Evolutionary conservation across 2,329 filamentous ascomycete genomes (phyloP), one percentile per base, ranked within the genome.

Genomic region (Teratosphaeria zuluensis): DNA sequence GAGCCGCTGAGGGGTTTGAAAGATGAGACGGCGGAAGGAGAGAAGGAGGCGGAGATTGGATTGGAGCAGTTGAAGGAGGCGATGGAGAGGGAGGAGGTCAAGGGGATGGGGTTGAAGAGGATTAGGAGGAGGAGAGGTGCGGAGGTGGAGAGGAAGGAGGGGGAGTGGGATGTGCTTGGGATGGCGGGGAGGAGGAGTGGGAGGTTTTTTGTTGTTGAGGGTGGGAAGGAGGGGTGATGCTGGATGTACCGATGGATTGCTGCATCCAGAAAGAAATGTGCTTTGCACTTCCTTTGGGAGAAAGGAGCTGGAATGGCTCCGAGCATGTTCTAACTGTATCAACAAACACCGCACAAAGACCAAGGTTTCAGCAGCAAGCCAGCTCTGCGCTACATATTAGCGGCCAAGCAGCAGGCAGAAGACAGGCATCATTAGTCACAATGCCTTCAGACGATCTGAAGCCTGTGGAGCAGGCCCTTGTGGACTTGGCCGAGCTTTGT

Each of bases 121-220:
- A 80, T 85, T 59, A 70, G 78, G 56, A 70, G 78, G 60, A 72
- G 72, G 61, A 74, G 76, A 54, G 78, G 80, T 21, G 46, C 69
- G 24, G 21, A 5, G 1, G 63, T 68, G 7, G 76, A 83, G 61
- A 62, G 68, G 1, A 67, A 75, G 51, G 84, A 75, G 52, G 84
- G 87, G 74, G 76, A 84, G 61, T 92, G 90, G 84, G 81, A 94
- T 75, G 84, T 87, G 0, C 72, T 94, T 54, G 80, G 79, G 1
- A 81, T 81, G 57, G 88, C 89, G 0, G 78, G 81, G 16, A 83
- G 81, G 66, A 90, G 79, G 57, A 81, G 81, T 4, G 89, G 88
- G 14, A 83, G 80, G 63, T 95, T 86, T 67, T 92, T 95, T 65
- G 84, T 92, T 7, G 90, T 94, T 1, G 83, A 89, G 63, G 85